Conservation (phyloP, 1,139 yeast genomes). For the Trichomonascaceae sp. region DNA sequence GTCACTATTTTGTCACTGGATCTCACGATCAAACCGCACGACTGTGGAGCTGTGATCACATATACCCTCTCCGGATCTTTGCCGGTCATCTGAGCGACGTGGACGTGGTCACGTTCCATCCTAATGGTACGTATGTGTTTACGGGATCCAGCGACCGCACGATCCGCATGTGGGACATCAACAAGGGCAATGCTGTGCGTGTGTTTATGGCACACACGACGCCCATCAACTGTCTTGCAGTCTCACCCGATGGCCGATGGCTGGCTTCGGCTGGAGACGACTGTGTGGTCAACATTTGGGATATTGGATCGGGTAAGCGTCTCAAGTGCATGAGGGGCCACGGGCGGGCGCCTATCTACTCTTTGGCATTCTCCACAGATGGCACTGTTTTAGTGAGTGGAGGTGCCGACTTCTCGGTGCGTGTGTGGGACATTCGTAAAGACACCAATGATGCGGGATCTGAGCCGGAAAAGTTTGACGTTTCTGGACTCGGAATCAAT, state of each 20-base stretch:
- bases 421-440: constrained; percentile 91
- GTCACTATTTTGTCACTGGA: constrained; percentile 95
- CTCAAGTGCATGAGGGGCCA: constrained; percentile 77
- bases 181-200: constrained; percentile 78
- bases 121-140: constrained; percentile 84
- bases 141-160: constrained; percentile 95
- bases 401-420: constrained; percentile 83
- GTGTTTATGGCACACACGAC: constrained; percentile 93
- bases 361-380: constrained; percentile 74
- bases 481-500: too few species aligned
- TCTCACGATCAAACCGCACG: constrained; percentile 97
- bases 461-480: constrained; percentile 59
- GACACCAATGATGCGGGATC: constrained; percentile 73
- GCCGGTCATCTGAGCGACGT: constrained; percentile 98
- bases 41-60: constrained; percentile 96
- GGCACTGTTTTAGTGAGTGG: constrained; percentile 85
- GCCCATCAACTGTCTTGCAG: constrained; percentile 72
- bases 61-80: constrained; percentile 86
- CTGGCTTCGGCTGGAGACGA: constrained; percentile 94
- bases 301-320: constrained; percentile 80
- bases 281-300: constrained; percentile 83
- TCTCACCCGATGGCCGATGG: constrained; percentile 96
- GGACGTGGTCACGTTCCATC: constrained; percentile 90
- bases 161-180: constrained; percentile 96
- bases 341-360: constrained; percentile 75